phyloP scores from a whole-genome alignment of 2,329 filamentous ascomycete species.

The Scedosporium aurantiacum region DNA sequence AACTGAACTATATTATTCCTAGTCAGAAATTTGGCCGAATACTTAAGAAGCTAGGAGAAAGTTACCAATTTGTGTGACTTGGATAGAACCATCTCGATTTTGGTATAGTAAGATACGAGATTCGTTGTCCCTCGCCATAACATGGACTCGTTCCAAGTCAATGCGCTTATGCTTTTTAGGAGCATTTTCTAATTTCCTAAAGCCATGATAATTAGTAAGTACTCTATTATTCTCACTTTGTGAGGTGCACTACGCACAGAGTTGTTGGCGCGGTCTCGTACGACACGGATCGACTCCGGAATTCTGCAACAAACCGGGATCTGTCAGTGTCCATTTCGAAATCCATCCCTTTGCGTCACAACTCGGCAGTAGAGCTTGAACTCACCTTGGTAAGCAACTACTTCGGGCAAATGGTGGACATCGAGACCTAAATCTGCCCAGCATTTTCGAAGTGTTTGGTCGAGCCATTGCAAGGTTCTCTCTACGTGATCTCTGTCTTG shows the following conservation, averaged over 20 bases:
- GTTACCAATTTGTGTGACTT: constrained; percentile 7
- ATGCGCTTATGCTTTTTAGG: background rate
- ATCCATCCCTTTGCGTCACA: no score
- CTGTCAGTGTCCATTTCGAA: background rate
- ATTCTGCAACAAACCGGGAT: background rate
- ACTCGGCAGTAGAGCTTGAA: no score
- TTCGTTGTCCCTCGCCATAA: background rate
- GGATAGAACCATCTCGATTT: background rate
- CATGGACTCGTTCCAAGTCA: background rate
- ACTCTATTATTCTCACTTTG: background rate
- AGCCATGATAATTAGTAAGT: background rate
- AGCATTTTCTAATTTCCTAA: background rate
- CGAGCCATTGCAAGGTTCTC: background rate
- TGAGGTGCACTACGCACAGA: background rate
- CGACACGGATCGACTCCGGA: background rate
- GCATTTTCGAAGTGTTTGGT: background rate
- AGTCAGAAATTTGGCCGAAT: background rate
- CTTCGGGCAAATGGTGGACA: background rate
- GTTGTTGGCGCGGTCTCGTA: background rate
- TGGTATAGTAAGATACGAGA: constrained; percentile 6
- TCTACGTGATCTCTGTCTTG: background rate
- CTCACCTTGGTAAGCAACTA: background rate
- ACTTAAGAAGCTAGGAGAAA: background rate
- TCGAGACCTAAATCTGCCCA: background rate
- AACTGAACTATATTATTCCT: constrained; percentile 6